Conservation (phyloP, 768 basidiomycete genomes). For the Rhizopogon roseolus region DNA sequence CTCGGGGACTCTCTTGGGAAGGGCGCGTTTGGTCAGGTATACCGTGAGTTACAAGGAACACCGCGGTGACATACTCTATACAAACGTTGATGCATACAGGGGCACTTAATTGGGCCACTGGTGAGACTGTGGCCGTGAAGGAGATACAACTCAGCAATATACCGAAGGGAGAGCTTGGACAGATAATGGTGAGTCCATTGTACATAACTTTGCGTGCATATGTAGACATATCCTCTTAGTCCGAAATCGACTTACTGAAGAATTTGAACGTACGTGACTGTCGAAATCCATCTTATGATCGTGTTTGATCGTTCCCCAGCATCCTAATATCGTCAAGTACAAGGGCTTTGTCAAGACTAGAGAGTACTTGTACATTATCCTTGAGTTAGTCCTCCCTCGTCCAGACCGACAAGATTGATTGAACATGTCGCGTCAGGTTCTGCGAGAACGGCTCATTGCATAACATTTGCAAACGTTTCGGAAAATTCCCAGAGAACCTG, state of each 20-base stretch:
- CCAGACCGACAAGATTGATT: neutral
- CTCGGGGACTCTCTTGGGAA: slow-evolving; percentile 94
- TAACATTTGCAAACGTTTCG: slow-evolving; percentile 93
- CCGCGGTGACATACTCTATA: neutral
- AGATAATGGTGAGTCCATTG: slow-evolving; percentile 80
- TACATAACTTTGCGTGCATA: neutral
- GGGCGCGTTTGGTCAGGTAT: slow-evolving; percentile 96
- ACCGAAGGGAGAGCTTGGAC: slow-evolving; percentile 86
- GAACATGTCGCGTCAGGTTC: slow-evolving; percentile 42
- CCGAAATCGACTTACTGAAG: slow-evolving; percentile 96
- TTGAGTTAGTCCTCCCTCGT: slow-evolving; percentile 58
- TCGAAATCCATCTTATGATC: slow-evolving; percentile 2
- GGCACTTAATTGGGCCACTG: slow-evolving; percentile 91
- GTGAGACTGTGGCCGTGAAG: slow-evolving; percentile 98
- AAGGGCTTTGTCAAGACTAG: slow-evolving; percentile 96
- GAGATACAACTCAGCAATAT: slow-evolving; percentile 95
- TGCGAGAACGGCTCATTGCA: slow-evolving; percentile 98
- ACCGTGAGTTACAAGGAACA: slow-evolving; percentile 54
- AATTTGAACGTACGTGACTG: slow-evolving; percentile 74
- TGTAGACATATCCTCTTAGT: slow-evolving; percentile 39
- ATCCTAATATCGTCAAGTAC: slow-evolving; percentile 98
- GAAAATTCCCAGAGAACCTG: slow-evolving; percentile 96
- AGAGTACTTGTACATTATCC: slow-evolving; percentile 92
- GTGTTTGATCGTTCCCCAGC: slow-evolving; percentile 42
- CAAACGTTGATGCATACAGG: slow-evolving; percentile 37